These are phyloP conservation scores for Fraxinus pennsylvanica DNA, from an alignment of 257 asterid species.

Conservation along the genomic window DNA sequence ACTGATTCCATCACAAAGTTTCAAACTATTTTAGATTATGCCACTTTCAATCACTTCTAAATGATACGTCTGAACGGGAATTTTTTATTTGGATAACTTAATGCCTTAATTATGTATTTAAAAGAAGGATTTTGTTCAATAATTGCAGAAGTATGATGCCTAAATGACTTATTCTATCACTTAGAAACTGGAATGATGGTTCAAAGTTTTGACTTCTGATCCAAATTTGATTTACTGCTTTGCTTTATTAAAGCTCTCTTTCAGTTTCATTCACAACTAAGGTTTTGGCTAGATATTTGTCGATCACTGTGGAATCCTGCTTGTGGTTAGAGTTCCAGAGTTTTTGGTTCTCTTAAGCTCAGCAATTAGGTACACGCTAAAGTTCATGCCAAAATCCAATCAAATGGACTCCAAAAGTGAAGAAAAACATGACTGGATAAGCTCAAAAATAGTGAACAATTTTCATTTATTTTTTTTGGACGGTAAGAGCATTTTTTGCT, in stretches of 20 bases:
- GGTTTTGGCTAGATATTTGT: not conserved
- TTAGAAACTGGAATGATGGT: no score
- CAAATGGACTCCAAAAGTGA: not conserved
- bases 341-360: not conserved
- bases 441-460: no score
- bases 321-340: not conserved
- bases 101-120: not conserved
- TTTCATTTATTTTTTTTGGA: no score
- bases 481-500: no score
- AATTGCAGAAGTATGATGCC: not conserved
- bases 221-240: not conserved
- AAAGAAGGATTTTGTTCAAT: not conserved
- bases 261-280: not conserved
- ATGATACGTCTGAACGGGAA: not conserved
- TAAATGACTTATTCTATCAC: not conserved
- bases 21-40: not conserved
- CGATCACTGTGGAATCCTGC: not conserved
- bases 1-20: not conserved
- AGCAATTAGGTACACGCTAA: not conserved
- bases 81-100: not conserved
- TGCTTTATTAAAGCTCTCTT: not conserved
- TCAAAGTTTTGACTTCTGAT: not conserved
- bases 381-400: not conserved
- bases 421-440: no score
- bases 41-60: not conserved